A percentile compares a stretch with the other conserved stretches of the same genome.
Conservation (phyloP, 2,329 filamentous ascomycete species). For the Metarhizium sp. region DNA sequence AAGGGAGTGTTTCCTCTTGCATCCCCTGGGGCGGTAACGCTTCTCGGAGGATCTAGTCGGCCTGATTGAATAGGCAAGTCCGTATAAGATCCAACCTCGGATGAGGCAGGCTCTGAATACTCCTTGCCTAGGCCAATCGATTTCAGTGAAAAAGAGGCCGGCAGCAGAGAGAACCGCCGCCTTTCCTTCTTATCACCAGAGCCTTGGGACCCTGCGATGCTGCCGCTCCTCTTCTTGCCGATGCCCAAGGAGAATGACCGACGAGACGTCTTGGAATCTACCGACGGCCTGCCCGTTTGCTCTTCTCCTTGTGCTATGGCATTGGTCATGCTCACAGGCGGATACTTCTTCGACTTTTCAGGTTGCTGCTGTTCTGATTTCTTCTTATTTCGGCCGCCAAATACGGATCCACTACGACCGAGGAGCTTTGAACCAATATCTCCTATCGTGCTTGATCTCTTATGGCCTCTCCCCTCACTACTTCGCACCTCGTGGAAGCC, state of each 20-base stretch:
- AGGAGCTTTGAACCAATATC: constrained; percentile 78
- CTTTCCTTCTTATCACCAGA: constrained; percentile 49
- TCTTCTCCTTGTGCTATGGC: constrained; percentile 51
- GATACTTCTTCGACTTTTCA: constrained; percentile 66
- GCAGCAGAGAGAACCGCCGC: constrained; percentile 63
- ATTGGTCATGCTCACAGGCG: constrained; percentile 84
- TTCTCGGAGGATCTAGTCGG: constrained; percentile 18
- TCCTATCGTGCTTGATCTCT: constrained; percentile 66
- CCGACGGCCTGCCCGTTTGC: constrained; percentile 45
- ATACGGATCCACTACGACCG: constrained; percentile 73
- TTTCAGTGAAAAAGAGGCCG: constrained; percentile 54
- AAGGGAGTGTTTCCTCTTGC: constrained; percentile 26
- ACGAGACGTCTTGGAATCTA: constrained; percentile 58
- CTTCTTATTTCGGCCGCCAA: constrained; percentile 53
- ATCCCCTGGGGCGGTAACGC: constrained; percentile 26
- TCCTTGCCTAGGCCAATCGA: constrained; percentile 53
- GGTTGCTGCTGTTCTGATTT: constrained; percentile 33
- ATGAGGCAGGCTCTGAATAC: constrained; percentile 25
- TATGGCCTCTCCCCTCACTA: constrained; percentile 46
- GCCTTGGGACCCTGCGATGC: constrained; percentile 47
- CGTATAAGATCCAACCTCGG: constrained; percentile 40
- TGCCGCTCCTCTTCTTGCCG: constrained; percentile 62
- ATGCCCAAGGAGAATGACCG: constrained; percentile 63
- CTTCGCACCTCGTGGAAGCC: constrained; percentile 46
- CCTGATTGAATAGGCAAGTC: constrained; percentile 43